phyloP scores from a whole-genome alignment of 106 monocot species.

The Agapanthus africanus region DNA sequence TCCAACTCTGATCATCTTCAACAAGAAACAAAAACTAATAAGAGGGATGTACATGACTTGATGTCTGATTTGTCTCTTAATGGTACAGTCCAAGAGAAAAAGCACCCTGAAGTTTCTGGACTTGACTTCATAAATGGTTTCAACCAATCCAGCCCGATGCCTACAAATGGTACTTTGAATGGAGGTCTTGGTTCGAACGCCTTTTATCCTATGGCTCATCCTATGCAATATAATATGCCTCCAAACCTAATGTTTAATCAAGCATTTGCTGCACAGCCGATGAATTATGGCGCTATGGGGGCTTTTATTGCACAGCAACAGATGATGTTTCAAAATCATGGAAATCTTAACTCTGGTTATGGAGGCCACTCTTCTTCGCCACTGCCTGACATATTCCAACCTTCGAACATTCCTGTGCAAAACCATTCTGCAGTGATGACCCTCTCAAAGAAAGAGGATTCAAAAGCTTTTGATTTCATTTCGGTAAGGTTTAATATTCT shows the following conservation, averaged over 20 bases:
- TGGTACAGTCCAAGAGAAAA: conserved; percentile 20
- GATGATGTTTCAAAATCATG: conserved; percentile 64
- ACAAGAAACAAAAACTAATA: conserved; percentile 10
- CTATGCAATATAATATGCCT: conserved; percentile 44
- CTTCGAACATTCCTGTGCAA: conserved; percentile 43
- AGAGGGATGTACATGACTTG: conserved; percentile 42
- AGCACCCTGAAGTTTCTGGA: conserved; percentile 18
- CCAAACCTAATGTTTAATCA: conserved; percentile 58
- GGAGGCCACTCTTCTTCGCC: conserved; percentile 24
- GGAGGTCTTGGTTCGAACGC: conserved; percentile 30
- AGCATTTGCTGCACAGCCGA: conserved; percentile 38
- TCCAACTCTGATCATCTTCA: conserved; percentile 10
- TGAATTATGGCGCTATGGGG: conserved; percentile 68
- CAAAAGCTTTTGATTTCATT: conserved; percentile 96
- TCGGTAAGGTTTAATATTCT: conserved; percentile 73
- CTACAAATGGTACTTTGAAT: conserved; percentile 18
- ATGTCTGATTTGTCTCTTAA: conserved; percentile 54
- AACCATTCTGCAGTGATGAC: conserved; percentile 28
- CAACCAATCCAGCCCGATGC: conserved; percentile 20
- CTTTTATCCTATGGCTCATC: conserved; percentile 22
- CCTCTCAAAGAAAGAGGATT: conserved; percentile 66
- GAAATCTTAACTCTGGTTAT: conserved; percentile 33
- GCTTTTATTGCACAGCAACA: conserved; percentile 75
- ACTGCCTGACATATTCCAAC: conserved; percentile 72
- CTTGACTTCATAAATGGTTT: conserved; percentile 17